These are phyloP conservation scores for Veloporphyrellus conicus DNA, from an alignment of 1,284 basidiomycete species.

Conservation along the genomic window DNA sequence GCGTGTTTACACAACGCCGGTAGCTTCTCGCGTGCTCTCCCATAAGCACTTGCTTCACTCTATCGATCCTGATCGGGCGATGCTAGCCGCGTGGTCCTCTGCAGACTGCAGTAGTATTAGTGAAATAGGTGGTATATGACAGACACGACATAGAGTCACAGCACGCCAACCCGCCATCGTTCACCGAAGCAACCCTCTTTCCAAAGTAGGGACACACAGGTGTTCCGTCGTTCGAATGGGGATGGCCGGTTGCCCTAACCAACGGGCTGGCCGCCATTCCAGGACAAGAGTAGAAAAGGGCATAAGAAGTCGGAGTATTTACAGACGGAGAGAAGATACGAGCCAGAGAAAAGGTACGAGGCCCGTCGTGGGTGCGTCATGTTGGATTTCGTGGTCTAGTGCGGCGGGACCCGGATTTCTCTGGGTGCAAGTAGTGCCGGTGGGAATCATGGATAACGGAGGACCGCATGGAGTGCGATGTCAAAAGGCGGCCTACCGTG, in stretches of 20 bases:
- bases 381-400: background rate
- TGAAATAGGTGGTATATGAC: conserved; percentile 2
- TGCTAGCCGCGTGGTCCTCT: conserved; percentile 3
- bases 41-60: conserved; percentile 1
- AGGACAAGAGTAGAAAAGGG: background rate
- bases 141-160: conserved; percentile 1
- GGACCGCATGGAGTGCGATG: conserved; percentile 1
- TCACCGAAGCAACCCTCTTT: conserved; percentile 7
- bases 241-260: background rate
- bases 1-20: background rate
- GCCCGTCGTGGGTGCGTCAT: conserved; percentile 1
- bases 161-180: background rate
- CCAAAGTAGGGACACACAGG: conserved; percentile 3
- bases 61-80: conserved; percentile 5
- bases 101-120: background rate
- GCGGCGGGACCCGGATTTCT: background rate
- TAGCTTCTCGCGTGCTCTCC: background rate
- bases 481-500: conserved; percentile 2
- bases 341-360: background rate
- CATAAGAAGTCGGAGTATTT: conserved; percentile 1
- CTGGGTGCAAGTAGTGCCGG: conserved; percentile 2
- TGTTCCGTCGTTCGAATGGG: conserved; percentile 4
- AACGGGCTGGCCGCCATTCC: background rate
- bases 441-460: conserved; percentile 7
- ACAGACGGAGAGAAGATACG: conserved; percentile 2